Base-by-base conservation (phyloP, 257 asterid genomes). In the Plectranthus barbatus region DNA sequence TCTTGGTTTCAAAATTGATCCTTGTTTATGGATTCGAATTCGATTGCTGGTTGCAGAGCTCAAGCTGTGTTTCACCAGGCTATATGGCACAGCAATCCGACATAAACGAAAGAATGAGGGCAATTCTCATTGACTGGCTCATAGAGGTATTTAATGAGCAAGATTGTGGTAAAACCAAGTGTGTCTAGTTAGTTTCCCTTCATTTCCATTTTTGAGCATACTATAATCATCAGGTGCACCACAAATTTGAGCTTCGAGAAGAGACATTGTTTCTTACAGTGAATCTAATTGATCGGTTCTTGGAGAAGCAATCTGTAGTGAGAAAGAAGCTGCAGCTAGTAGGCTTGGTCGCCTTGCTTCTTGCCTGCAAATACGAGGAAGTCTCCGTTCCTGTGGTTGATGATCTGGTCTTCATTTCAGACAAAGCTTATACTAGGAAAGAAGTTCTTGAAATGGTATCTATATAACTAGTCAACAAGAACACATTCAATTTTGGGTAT, bases 331-430 rank as follows among this genome's bases (percentile, higher is more conserved):
- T 92, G 64, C 99, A 92, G 84, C 93, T 93, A 4, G 96, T 93
- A 8, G 99, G 97, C 3, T 66, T 93, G 24, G 96, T 87, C 7
- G 99, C 97, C 3, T 64, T 90, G 97, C 88, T 93, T 46, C 68
- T 92, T 26, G 97, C 99, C 2, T 86, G 96, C 91, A 93, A 93
- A 67, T 93, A 93, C 13, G 99, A 93, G 79, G 97, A 89, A 47
- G 92, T 89, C 47, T 81, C 88, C 1, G 96, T 86, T 10, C 99
- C 97, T 1, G 79, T 85, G 5, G 99, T 93, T 10, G 97, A 86
- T 58, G 99, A 93, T 73, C 55, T 93, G 66, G 73, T 93, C 13
- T 82, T 87, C 26, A 89, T 93, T 24, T 93, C 99, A 0, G 99
- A 89, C 83, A 90, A 80, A 72, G 97, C 99, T 58, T 90, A 93